Evolutionary conservation across 805 yeast genomes (phyloP), one percentile per base, ranked within the genome.

Genomic region (Schwanniomyces sp.): DNA sequence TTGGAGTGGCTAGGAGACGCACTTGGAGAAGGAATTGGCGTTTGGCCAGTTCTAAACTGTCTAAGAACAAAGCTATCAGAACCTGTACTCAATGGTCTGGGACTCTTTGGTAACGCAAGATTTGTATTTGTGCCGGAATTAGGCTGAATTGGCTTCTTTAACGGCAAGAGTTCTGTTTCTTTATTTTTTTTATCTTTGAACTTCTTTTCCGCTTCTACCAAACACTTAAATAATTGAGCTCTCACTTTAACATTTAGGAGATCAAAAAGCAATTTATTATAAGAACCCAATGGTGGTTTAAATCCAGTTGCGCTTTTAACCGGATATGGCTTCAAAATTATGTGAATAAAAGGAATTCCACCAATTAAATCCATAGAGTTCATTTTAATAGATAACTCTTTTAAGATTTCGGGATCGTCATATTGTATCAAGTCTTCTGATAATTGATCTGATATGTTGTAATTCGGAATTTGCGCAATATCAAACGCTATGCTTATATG

Each of bases 1-100:
- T 60, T 58, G 5, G 61, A 52, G 29, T 61, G 66, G 11, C 60
- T 58, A 0, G 78, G 78, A 0, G 78, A 72, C 1, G 58, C 52
- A 14, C 57, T 51, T 1, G 78, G 78, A 0, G 75, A 67, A 0
- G 76, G 72, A 17, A 59, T 52, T 3, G 78, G 78, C 1, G 77
- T 71, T 1, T 62, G 52, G 16, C 64, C 66, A 1, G 78, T 74
- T 44, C 70, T 60, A 49, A 74, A 74, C 2, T 78, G 78, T 40
- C 78, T 55, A 45, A 72, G 62, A 3, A 72, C 52, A 50, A 74
- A 72, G 38, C 55, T 65, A 4, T 67, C 76, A 6, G 55, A 55
- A 18, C 30, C 49, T 5, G 43, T 18, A 16, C 30, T 55, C 4
- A 53, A 40, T 14, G 67, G 64, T n/a, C 53, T 50, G 6, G 66